Conservation (phyloP, 78 protist species). For the Dictyostelium firmibasis region DNA sequence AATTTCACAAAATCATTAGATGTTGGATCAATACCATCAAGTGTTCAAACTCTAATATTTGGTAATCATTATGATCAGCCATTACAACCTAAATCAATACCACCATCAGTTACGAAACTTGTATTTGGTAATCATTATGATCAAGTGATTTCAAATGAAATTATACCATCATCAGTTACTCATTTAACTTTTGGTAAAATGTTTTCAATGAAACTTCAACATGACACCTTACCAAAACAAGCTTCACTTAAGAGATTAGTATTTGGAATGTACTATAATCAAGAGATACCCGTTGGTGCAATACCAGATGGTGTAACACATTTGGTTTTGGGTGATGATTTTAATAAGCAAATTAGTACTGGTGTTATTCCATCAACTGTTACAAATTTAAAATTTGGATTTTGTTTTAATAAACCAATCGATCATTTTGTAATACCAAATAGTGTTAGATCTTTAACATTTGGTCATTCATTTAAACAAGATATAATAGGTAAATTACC, state of each 20-base stretch:
- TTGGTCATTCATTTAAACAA: slow-evolving; percentile 4
- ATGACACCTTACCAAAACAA: background rate
- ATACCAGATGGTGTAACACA: background rate
- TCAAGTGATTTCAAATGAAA: background rate
- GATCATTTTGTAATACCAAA: background rate
- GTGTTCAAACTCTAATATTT: background rate
- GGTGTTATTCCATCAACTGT: background rate
- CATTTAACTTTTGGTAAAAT: background rate
- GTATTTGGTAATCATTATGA: background rate
- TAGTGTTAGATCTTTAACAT: background rate
- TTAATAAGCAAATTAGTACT: background rate
- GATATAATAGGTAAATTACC: background rate
- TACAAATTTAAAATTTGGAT: background rate
- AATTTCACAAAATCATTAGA: background rate
- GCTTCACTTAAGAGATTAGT: background rate
- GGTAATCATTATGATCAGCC: background rate
- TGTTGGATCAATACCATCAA: background rate
- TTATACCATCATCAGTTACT: background rate
- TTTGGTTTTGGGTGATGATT: background rate
- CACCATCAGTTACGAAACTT: background rate
- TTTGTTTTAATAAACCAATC: background rate
- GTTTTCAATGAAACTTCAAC: background rate
- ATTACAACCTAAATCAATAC: background rate
- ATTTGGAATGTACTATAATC: background rate
- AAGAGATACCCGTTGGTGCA: background rate